phyloP scores from a whole-genome alignment of 192 early-diverging fungal genomes.

The Chytriomyces sp. region DNA sequence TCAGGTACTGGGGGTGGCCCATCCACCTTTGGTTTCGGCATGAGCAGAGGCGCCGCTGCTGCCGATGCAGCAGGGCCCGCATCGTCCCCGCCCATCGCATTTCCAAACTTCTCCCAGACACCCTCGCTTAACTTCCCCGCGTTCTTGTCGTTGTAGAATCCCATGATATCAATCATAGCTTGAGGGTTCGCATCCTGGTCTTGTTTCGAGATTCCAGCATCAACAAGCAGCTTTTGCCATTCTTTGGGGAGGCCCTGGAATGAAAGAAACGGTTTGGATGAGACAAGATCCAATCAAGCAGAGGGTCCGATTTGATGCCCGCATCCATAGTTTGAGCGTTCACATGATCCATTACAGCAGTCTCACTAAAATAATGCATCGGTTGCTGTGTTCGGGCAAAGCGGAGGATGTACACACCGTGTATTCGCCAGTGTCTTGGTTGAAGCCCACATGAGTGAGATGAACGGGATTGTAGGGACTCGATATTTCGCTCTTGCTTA shows the following conservation, averaged over 20 bases:
- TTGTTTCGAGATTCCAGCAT: slow-evolving; percentile 92
- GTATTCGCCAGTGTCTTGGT: slow-evolving; percentile 90
- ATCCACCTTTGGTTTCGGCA: background rate
- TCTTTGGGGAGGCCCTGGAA: slow-evolving; percentile 88
- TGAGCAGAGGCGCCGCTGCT: background rate
- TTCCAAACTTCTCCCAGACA: slow-evolving; percentile 32
- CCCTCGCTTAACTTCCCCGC: slow-evolving; percentile 24
- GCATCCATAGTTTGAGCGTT: too few relatives aligned
- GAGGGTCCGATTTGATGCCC: too few relatives aligned
- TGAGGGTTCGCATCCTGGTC: slow-evolving; percentile 93
- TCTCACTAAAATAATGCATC: background rate
- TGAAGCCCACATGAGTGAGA: slow-evolving; percentile 97
- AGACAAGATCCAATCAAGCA: too few relatives aligned
- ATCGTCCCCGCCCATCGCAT: background rate
- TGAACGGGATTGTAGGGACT: slow-evolving; percentile 96
- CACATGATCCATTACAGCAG: background rate
- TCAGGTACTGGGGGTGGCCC: slow-evolving; percentile 16
- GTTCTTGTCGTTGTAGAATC: slow-evolving; percentile 46
- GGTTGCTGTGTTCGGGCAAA: slow-evolving; percentile 28
- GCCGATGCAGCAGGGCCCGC: background rate
- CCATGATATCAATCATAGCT: slow-evolving; percentile 58
- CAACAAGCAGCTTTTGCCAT: slow-evolving; percentile 89
- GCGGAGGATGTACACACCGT: slow-evolving; percentile 39
- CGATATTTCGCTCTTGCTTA: slow-evolving; percentile 66
- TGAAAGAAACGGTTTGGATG: background rate